Evolutionary conservation across 352 stramenopile species (phyloP).

Genomic region (Globisporangium camurandrum): DNA sequence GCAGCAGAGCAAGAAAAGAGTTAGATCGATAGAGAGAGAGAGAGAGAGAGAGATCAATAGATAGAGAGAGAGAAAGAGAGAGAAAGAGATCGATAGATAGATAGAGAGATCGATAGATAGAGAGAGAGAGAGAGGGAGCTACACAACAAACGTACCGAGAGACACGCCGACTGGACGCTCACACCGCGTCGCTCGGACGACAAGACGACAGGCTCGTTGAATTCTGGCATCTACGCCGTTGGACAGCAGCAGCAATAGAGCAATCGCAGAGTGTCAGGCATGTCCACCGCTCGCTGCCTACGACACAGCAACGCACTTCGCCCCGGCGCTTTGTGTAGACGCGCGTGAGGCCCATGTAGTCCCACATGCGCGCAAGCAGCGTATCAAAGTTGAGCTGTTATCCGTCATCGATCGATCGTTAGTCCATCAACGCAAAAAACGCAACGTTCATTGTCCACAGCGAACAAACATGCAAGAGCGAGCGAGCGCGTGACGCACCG

Average conservation of each 20-base stretch:
- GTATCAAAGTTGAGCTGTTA: slow-evolving; percentile 95
- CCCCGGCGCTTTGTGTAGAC: slow-evolving; percentile 86
- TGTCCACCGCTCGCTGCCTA: neutral
- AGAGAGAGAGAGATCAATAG: no score
- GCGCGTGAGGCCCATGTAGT: slow-evolving; percentile 87
- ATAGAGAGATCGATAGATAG: neutral
- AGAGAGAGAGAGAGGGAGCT: neutral
- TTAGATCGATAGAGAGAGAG: no score
- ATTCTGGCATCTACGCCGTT: slow-evolving; percentile 47
- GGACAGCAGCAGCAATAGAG: no score
- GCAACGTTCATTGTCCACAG: neutral
- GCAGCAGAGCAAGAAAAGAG: no score
- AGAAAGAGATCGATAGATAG: neutral
- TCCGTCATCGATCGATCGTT: neutral
- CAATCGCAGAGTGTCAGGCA: no score
- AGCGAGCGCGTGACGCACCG: slow-evolving; percentile 27
- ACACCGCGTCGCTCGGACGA: slow-evolving; percentile 81
- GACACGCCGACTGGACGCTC: slow-evolving; percentile 67
- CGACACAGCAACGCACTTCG: slow-evolving; percentile 31
- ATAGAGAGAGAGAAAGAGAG: no score
- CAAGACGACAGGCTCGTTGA: slow-evolving; percentile 76
- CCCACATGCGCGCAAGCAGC: slow-evolving; percentile 84
- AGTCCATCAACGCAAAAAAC: neutral
- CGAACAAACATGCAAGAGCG: neutral
- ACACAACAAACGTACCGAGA: slow-evolving; percentile 47